These are phyloP conservation scores for Catunica adiposa DNA, from an alignment of 2,329 filamentous ascomycete genomes.

Conservation along the genomic window DNA sequence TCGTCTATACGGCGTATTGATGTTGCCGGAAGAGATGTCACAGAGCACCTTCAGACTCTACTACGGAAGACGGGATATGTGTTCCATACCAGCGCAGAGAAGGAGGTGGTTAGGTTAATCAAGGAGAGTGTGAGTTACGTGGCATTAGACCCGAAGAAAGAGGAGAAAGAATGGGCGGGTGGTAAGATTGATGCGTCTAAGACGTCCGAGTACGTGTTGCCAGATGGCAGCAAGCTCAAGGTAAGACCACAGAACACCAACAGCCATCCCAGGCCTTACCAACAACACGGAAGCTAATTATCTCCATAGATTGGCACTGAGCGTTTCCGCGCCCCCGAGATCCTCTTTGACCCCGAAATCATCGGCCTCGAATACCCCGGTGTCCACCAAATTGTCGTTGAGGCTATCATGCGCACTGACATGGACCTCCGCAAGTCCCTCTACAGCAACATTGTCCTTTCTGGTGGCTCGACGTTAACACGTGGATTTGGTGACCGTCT, in stretches of 20 bases:
- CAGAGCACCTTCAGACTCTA: slow-evolving; percentile 81
- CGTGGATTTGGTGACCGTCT: slow-evolving; percentile 92
- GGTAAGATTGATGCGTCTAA: slow-evolving; percentile 63
- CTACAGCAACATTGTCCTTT: slow-evolving; percentile 93
- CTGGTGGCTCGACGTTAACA: slow-evolving; percentile 86
- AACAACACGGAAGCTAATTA: slow-evolving; percentile 9
- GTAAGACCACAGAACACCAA: slow-evolving; percentile 26
- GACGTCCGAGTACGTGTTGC: slow-evolving; percentile 71
- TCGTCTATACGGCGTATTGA: slow-evolving; percentile 92
- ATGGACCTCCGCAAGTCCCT: slow-evolving; percentile 87
- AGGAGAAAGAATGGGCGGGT: slow-evolving; percentile 90
- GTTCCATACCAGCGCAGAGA: slow-evolving; percentile 96
- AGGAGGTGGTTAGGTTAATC: slow-evolving; percentile 94
- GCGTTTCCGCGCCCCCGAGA: slow-evolving; percentile 89
- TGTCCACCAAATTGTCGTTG: slow-evolving; percentile 93
- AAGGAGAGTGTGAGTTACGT: slow-evolving; percentile 93
- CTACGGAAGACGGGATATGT: slow-evolving; percentile 84
- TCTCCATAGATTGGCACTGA: slow-evolving; percentile 61
- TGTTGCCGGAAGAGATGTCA: slow-evolving; percentile 88
- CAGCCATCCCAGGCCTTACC: no score
- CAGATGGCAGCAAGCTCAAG: slow-evolving; percentile 88
- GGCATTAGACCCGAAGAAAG: slow-evolving; percentile 73
- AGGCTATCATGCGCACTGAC: slow-evolving; percentile 87
- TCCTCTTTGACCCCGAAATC: slow-evolving; percentile 92
- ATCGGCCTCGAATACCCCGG: slow-evolving; percentile 94